A percentile compares a stretch with the other conserved stretches of the same genome.
Evolutionary conservation across 2,329 filamentous ascomycete species (phyloP).

Genomic region (Juglanconis juglandina): DNA sequence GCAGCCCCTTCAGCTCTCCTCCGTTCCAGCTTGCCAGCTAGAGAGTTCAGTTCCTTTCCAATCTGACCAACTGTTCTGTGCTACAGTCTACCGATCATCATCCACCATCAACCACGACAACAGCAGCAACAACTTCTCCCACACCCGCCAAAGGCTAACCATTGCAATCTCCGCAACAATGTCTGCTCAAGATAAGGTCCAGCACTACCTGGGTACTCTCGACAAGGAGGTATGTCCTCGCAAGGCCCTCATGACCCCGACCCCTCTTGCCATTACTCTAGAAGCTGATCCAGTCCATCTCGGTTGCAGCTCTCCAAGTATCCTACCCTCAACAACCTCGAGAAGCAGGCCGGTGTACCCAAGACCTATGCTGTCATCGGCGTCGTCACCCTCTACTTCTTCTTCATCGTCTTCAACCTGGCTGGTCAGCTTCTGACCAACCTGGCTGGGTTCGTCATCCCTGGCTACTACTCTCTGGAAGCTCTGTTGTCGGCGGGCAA

Average conservation of each 20-base stretch:
- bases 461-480: constrained; percentile 78
- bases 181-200: constrained; percentile 73
- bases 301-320: constrained; percentile 74
- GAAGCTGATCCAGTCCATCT: constrained; percentile 14
- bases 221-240: constrained; percentile 69
- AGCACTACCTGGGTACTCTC: constrained; percentile 73
- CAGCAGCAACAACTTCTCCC: constrained; percentile 19
- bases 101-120: background rate
- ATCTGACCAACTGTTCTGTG: constrained; percentile 15
- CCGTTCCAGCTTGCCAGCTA: constrained; percentile 3
- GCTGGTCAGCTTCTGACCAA: constrained; percentile 86
- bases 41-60: background rate
- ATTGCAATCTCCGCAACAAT: constrained; percentile 43
- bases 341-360: constrained; percentile 77
- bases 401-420: constrained; percentile 90
- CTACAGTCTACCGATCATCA: constrained; percentile 2
- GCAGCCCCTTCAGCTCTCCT: constrained; percentile 9
- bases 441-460: constrained; percentile 77
- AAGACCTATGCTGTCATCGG: constrained; percentile 83
- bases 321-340: constrained; percentile 76
- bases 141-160: constrained; percentile 1
- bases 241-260: constrained; percentile 1
- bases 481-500: constrained; percentile 71
- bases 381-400: constrained; percentile 75
- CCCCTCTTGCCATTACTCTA: background rate